Conservation (phyloP, 176 grass and related monocot species). For the Lolium rigidum region DNA sequence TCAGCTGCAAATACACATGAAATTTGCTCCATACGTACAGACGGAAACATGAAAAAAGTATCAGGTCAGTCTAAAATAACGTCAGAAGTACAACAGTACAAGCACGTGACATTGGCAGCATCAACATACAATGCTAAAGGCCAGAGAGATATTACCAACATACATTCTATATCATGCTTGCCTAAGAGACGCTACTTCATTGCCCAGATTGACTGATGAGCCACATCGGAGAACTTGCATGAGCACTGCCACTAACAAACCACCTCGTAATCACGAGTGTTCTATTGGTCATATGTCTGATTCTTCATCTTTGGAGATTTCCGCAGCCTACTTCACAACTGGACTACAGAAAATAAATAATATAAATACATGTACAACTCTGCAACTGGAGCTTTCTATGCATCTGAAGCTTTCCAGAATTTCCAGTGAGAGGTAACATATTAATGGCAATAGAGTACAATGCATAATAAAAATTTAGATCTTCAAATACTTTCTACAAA, state of each 20-base stretch:
- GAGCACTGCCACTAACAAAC: background rate
- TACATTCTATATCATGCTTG: slow-evolving; percentile 54
- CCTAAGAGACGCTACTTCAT: slow-evolving; percentile 35
- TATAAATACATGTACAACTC: slow-evolving; percentile 33
- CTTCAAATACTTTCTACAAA: slow-evolving; percentile 14
- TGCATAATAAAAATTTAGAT: background rate
- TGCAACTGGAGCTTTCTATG: background rate
- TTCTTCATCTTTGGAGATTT: too few relatives aligned
- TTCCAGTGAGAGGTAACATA: slow-evolving; percentile 14
- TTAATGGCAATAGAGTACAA: background rate
- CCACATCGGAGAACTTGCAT: too few relatives aligned
- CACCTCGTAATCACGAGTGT: too few relatives aligned
- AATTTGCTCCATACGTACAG: too few relatives aligned
- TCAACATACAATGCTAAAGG: slow-evolving; percentile 17
- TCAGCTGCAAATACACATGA: too few relatives aligned
- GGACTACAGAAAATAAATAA: slow-evolving; percentile 45
- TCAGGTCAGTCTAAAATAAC: too few relatives aligned
- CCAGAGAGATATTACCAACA: background rate
- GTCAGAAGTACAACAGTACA: too few relatives aligned
- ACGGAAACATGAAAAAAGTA: too few relatives aligned
- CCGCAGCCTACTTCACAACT: slow-evolving; percentile 54
- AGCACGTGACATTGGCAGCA: background rate
- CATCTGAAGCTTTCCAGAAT: too few relatives aligned
- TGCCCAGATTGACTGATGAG: too few relatives aligned
- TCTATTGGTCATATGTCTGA: too few relatives aligned